A percentile compares a stretch with the other conserved stretches of the same genome.
These are phyloP conservation scores for Ustilago vetiveriae DNA, from an alignment of 1,284 basidiomycete species.

Conservation along the genomic window DNA sequence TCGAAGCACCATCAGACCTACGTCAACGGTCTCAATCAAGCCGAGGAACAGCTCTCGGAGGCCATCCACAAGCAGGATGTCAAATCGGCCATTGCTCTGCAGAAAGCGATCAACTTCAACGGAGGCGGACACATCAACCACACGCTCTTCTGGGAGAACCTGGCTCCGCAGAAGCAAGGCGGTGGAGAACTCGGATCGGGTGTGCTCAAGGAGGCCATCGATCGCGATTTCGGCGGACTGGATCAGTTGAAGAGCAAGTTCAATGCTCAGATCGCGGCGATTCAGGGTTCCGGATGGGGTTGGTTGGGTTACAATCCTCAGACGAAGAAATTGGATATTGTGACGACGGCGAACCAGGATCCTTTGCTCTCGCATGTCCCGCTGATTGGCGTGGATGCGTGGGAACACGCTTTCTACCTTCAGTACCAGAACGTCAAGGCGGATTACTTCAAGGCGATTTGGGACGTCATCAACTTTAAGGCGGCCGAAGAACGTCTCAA, in stretches of 20 bases:
- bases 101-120: conserved; percentile 66
- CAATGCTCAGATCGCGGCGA: conserved; percentile 59
- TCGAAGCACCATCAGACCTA: conserved; percentile 67
- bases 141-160: conserved; percentile 66
- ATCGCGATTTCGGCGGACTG: conserved; percentile 63
- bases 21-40: conserved; percentile 64
- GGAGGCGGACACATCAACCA: conserved; percentile 67
- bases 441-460: conserved; percentile 67
- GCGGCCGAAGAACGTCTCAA: conserved; percentile 64
- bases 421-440: conserved; percentile 67
- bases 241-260: conserved; percentile 60
- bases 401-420: conserved; percentile 66
- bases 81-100: conserved; percentile 50
- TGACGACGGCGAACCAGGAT: conserved; percentile 66
- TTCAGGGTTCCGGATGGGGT: conserved; percentile 66
- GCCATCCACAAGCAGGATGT: conserved; percentile 58
- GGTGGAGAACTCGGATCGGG: conserved; percentile 61
- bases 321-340: conserved; percentile 59
- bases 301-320: conserved; percentile 62
- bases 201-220: conserved; percentile 61
- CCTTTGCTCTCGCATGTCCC: conserved; percentile 63
- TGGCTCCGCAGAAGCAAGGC: conserved; percentile 59
- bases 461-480: conserved; percentile 67
- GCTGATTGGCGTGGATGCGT: conserved; percentile 65
- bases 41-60: conserved; percentile 59